These are phyloP conservation scores for Aspergillus nanangensis DNA, from an alignment of 495 filamentous ascomycete species.

Conservation along the genomic window DNA sequence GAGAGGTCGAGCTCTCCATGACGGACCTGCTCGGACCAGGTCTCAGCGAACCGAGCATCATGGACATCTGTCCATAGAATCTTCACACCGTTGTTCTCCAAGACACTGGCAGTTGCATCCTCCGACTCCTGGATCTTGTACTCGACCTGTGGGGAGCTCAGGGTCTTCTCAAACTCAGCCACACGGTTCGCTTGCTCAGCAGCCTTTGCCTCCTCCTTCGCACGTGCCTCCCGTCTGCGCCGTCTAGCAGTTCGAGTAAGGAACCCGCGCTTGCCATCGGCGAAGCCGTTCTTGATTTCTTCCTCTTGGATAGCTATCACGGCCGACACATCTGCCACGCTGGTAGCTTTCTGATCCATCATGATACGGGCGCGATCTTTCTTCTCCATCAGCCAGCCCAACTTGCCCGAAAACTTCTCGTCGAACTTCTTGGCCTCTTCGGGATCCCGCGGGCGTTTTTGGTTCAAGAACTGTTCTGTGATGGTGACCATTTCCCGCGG, in stretches of 20 bases:
- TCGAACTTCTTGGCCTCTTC: conserved; percentile 36
- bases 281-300: conserved; percentile 29
- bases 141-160: conserved; percentile 20
- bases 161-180: conserved; percentile 22
- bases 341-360: conserved; percentile 88
- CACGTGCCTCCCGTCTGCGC: conserved; percentile 27
- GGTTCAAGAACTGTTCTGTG: conserved; percentile 35
- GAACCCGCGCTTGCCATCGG: conserved; percentile 25
- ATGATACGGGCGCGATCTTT: conserved; percentile 58
- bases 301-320: conserved; percentile 58
- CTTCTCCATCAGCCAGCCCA: conserved; percentile 42
- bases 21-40: conserved; percentile 65
- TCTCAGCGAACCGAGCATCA: conserved; percentile 60
- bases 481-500: conserved; percentile 47
- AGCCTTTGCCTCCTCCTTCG: conserved; percentile 34
- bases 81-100: conserved; percentile 34
- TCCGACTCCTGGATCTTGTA: conserved; percentile 31
- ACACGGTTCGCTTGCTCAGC: conserved; percentile 28
- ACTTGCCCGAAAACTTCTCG: conserved; percentile 37
- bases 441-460: conserved; percentile 61
- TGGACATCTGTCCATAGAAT: conserved; percentile 68
- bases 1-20: conserved; percentile 49
- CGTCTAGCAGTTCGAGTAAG: conserved; percentile 26
- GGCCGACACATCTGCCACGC: conserved; percentile 78
- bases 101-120: conserved; percentile 23